Evolutionary conservation across 2,329 filamentous ascomycete genomes (phyloP), one percentile per base, ranked within the genome.

Genomic region (Claviceps quebecensis): DNA sequence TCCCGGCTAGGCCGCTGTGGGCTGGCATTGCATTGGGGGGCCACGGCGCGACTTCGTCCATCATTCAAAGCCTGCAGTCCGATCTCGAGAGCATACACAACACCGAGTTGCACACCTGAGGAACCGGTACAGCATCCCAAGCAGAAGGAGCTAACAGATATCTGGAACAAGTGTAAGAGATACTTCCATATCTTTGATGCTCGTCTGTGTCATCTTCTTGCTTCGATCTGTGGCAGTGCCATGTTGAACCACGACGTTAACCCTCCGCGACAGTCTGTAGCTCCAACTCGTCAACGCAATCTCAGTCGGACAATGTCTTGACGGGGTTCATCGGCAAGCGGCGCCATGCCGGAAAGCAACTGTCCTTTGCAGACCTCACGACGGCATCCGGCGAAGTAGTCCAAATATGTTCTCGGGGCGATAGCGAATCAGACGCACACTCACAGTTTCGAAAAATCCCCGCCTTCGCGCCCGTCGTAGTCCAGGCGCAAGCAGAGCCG

Each of bases 291-390:
- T 58, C 59, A 1, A 38, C 58, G 8, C 57, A 60, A 2, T 40
- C 52, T 2, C 53, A 54, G 9, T 48, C 40, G 5, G 53, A 61
- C 0, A 55, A 57, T 2, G 50, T 54, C 49, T 58, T 56, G 13
- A 56, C 65, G 5, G 90, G 90, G 19, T 93, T 90, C 58, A 66
- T 95, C 0, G 80, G 81, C 26, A 80, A 79, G 54, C 75, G 81
- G 34, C 76, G 80, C 55, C 80, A 86, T 58, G 71, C 89, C 22
- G 81, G 80, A 29, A 81, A 81, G 50, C 80, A 77, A 40, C 70
- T 94, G 19, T 78, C 78, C 2, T 95, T 95, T 61, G 82, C 82
- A 47, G 75, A 83, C 58, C 62, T 73, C 22, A 69, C 69, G 39
- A 64, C 65, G 3, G 58, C 66, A 0, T 65, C 64, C 0, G 62